Evolutionary conservation across 176 grass and related monocot species (phyloP).

Genomic region (Ampelocalamus luodianensis): DNA sequence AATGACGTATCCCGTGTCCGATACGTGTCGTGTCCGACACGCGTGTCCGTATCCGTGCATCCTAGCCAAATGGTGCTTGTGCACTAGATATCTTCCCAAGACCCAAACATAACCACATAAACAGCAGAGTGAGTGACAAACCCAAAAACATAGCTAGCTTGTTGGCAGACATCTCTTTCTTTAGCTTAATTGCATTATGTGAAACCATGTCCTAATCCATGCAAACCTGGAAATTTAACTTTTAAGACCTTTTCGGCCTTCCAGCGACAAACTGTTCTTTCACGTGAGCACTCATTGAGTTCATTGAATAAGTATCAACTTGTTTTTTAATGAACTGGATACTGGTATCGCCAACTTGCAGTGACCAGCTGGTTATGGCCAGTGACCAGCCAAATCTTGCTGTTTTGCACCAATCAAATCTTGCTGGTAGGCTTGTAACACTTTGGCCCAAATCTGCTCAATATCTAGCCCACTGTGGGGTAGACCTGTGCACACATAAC

Average conservation of each 20-base stretch:
- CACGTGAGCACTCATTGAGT: not conserved
- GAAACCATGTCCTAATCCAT: constrained; percentile 23
- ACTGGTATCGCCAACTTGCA: not conserved
- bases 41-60: too few relatives aligned
- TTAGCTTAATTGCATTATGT: not conserved
- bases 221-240: constrained; percentile 6
- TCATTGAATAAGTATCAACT: not conserved
- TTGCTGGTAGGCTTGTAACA: too few relatives aligned
- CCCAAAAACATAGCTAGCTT: not conserved
- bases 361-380: too few relatives aligned
- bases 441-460: too few relatives aligned
- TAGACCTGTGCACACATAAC: too few relatives aligned
- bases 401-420: too few relatives aligned
- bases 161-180: not conserved
- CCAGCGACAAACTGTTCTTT: not conserved
- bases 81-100: too few relatives aligned
- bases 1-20: too few relatives aligned
- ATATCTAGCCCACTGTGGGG: too few relatives aligned
- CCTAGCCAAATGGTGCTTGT: too few relatives aligned
- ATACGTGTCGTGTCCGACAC: too few relatives aligned
- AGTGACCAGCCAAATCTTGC: too few relatives aligned
- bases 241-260: not conserved
- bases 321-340: constrained; percentile 2
- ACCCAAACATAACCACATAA: constrained; percentile 10
- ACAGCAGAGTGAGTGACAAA: not conserved